These are phyloP conservation scores for Podospora didyma DNA, from an alignment of 495 filamentous ascomycete species.

Conservation along the genomic window DNA sequence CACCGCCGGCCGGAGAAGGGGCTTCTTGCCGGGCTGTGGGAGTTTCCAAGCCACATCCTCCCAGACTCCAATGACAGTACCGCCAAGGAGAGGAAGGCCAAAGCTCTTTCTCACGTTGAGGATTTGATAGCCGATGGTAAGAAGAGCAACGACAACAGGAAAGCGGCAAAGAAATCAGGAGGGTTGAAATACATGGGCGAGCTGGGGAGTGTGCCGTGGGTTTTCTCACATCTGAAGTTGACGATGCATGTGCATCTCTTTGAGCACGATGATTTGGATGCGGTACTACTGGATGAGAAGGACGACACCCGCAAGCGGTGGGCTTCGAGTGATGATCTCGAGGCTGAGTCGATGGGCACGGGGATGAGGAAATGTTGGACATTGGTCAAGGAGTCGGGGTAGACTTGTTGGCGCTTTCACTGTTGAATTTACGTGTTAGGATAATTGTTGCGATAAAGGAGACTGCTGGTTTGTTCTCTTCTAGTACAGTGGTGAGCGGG, in stretches of 20 bases:
- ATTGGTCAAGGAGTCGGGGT: slow-evolving; percentile 16
- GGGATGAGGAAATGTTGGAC: slow-evolving; percentile 48
- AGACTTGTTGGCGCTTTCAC: not conserved
- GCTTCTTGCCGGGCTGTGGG: slow-evolving; percentile 43
- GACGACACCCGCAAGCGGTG: slow-evolving; percentile 19
- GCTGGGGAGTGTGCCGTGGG: slow-evolving; percentile 40
- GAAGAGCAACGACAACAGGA: not conserved
- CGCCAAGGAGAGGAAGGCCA: slow-evolving; percentile 17
- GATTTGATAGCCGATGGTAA: slow-evolving; percentile 3
- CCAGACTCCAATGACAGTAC: slow-evolving; percentile 18
- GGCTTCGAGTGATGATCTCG: slow-evolving; percentile 26
- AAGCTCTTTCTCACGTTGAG: slow-evolving; percentile 22
- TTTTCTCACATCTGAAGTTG: slow-evolving; percentile 44
- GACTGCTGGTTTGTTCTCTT: too few species aligned
- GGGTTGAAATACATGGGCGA: slow-evolving; percentile 25
- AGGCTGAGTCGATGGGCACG: slow-evolving; percentile 42
- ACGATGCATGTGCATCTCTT: slow-evolving; percentile 46
- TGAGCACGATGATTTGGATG: slow-evolving; percentile 16
- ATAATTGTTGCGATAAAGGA: too few species aligned
- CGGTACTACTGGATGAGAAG: not conserved
- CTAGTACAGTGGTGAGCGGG: too few species aligned
- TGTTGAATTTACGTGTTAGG: too few species aligned
- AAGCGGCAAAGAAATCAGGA: not conserved
- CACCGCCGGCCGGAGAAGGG: slow-evolving; percentile 41
- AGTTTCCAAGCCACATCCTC: slow-evolving; percentile 38